Evolutionary conservation across 371 early-diverging fungal species (phyloP), one percentile per base, ranked within the genome.

Genomic region (Smittium mucronatum): DNA sequence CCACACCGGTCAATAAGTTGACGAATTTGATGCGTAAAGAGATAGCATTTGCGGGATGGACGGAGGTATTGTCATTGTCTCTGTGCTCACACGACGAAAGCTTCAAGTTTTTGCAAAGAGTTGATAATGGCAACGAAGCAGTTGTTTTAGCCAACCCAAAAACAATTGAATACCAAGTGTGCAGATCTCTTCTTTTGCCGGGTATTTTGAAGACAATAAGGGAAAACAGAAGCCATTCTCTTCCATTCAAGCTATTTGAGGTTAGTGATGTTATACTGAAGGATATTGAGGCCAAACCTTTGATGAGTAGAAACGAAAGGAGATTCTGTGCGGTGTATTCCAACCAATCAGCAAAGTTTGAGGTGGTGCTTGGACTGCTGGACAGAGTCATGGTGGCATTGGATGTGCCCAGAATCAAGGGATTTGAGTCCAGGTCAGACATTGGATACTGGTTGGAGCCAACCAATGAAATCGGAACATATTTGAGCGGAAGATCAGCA

Each of bases 21-120:
- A 83, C 90, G 25, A 97, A 98, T 72, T 80, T 86, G 75, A 81
- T 98, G 59, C 86, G 99, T 71, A 76, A 84, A 69, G 99, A 99
- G 78, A 75, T 94, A 67, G 98, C 99, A 1, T 83, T 91, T 72
- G 79, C 92, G 58, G 98, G 99, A 16, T 99, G 89, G 84, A 93
- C 93, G 47, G 99, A 99, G 81, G 94, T 91, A 35, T 84, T 98
- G 71, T 91, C 98, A 0, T 83, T 99, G 72, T 95, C 92, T 63
- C 84, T 99, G 86, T 98, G 98, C 82, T 95, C 97, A 67, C 93
- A 94, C 72, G 93, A 94, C 72, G 96, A 97, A 81, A 95, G 93
- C 85, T 97, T 93, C 79, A 87, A 87, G 59, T 87, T 82, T 84
- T 83, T 98, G 72, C 89, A 90, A 69, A 85, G 87, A 71, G 78